phyloP scores from a whole-genome alignment of 345 rosid genomes.

The Salix dunnii region DNA sequence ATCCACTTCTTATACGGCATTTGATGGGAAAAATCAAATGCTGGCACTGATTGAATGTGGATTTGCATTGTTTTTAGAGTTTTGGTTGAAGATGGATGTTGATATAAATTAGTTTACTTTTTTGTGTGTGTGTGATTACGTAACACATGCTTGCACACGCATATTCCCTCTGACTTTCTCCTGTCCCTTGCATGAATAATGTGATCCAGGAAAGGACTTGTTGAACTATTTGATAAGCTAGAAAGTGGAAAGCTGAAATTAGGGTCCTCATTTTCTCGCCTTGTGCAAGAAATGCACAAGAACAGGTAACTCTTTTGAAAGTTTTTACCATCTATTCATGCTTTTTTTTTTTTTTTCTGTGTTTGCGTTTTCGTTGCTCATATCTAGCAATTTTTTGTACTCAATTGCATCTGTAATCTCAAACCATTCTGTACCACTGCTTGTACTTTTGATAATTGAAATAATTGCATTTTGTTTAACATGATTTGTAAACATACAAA shows the following conservation, averaged over 20 bases:
- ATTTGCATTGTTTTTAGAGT: too few species aligned
- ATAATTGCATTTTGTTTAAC: background rate
- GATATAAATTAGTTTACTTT: too few species aligned
- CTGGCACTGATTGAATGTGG: too few species aligned
- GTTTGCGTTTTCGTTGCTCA: background rate
- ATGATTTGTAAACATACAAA: background rate
- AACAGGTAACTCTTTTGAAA: conserved; percentile 43
- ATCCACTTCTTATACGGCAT: too few species aligned
- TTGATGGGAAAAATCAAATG: too few species aligned
- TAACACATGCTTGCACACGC: too few species aligned
- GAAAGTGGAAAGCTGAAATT: conserved; percentile 56
- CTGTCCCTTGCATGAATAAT: background rate
- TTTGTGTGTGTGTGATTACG: too few species aligned
- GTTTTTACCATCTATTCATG: background rate
- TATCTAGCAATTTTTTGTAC: background rate
- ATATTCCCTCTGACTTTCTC: background rate
- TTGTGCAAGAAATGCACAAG: conserved; percentile 64
- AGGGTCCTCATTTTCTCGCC: conserved; percentile 41
- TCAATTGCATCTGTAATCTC: background rate
- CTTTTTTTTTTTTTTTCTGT: background rate
- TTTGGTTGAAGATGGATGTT: too few species aligned
- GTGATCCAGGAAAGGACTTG: conserved; percentile 65
- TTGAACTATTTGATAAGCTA: conserved; percentile 59
- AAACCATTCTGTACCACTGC: background rate
- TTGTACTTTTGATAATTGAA: background rate